Conservation (phyloP, 345 rosid genomes). For the Acer negundo region DNA sequence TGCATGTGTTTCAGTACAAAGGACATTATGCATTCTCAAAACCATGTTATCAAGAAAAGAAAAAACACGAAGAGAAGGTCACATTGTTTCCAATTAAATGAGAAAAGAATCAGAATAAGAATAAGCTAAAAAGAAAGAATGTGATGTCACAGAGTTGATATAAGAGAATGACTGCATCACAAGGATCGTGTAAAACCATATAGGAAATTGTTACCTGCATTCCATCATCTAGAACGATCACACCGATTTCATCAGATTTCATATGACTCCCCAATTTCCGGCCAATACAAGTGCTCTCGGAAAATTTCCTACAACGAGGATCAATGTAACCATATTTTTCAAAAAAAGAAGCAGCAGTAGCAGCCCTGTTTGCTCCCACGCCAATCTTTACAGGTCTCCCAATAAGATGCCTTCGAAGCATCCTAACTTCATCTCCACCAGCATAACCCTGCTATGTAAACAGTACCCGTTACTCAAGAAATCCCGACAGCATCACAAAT, state of each 20-base stretch:
- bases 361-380: slow-evolving; percentile 70
- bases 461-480: neutral
- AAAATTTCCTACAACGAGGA: slow-evolving; percentile 20
- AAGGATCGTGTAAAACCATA: neutral
- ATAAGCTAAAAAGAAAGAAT: neutral
- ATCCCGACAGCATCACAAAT: neutral
- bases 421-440: slow-evolving; percentile 89
- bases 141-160: neutral
- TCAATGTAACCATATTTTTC: slow-evolving; percentile 54
- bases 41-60: neutral
- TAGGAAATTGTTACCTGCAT: slow-evolving; percentile 63
- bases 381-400: slow-evolving; percentile 52
- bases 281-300: slow-evolving; percentile 18
- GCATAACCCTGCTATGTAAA: slow-evolving; percentile 63
- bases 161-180: neutral
- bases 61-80: neutral
- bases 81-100: slow-evolving; percentile 4
- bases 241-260: slow-evolving; percentile 43
- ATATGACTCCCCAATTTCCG: slow-evolving; percentile 19
- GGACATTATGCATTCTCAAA: neutral
- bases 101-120: slow-evolving; percentile 8
- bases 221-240: too few species aligned
- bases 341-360: slow-evolving; percentile 53
- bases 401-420: slow-evolving; percentile 70
- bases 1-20: too few species aligned